These are phyloP conservation scores for Lentinula raphanica DNA, from an alignment of 768 basidiomycete species.

Conservation along the genomic window DNA sequence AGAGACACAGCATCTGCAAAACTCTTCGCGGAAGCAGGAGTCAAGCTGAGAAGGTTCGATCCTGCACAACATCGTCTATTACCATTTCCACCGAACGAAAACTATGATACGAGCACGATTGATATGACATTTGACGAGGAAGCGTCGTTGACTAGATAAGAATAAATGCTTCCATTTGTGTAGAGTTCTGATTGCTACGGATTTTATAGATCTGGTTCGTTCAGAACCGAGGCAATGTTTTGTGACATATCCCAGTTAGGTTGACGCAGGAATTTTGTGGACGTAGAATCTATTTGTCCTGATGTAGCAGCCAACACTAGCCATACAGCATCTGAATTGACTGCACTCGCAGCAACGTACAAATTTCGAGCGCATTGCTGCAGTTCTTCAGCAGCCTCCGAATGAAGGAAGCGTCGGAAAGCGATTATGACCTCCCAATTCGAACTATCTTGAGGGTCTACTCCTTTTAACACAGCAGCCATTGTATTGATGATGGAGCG, in stretches of 20 bases:
- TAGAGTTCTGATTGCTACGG: neutral
- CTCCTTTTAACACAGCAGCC: conserved; percentile 56
- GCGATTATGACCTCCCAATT: conserved; percentile 78
- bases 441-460: conserved; percentile 64
- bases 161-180: neutral
- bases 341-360: conserved; percentile 51
- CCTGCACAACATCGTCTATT: conserved; percentile 29
- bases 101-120: conserved; percentile 3
- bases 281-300: conserved; percentile 31
- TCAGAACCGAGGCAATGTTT: conserved; percentile 35
- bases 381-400: conserved; percentile 65
- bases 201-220: neutral
- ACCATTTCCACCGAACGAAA: conserved; percentile 21
- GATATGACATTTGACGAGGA: neutral
- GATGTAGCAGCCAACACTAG: conserved; percentile 57
- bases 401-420: conserved; percentile 74
- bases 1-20: conserved; percentile 81
- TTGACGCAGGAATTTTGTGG: conserved; percentile 46
- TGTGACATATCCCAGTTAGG: conserved; percentile 57
- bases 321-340: conserved; percentile 85
- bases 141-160: neutral
- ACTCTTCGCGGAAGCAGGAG: conserved; percentile 76
- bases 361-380: conserved; percentile 61
- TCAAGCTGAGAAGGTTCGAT: conserved; percentile 70
- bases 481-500: conserved; percentile 72